Base-by-base conservation (phyloP, 1,284 basidiomycete genomes). In the Tilletia indica region DNA sequence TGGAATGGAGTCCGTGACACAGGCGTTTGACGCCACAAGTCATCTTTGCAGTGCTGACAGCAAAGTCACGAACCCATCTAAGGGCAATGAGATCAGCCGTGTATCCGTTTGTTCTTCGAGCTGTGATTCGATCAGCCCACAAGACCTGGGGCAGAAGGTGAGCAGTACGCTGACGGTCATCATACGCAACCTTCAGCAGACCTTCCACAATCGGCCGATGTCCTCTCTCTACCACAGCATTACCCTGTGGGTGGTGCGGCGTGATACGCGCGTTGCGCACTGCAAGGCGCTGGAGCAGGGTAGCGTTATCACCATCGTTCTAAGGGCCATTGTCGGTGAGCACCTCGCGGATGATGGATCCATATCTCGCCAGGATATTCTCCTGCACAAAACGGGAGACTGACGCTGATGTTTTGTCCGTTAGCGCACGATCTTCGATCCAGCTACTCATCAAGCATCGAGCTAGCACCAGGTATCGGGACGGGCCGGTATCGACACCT, bases 101-200 rank as follows among this genome's bases (percentile, higher is more conserved):
- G 51, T 54, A 54, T n/a, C 51, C 51, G n/a, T 31, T 8, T 8
- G 19, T 54, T 16, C 5, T 4, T 16, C 51, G 51, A 4, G 16
- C 51, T n/a, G 51, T 54, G 51, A 54, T 54, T 4, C 51, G 51
- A 19, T 54, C 51, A 25, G 51, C 51, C 51, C 51, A 54, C 4
- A 54, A 19, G 4, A 54, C 16, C 31, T 54, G 51, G 16, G 51
- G 51, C 19, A 54, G 51, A 25, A n/a, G 31, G 4, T 16, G 19
- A 19, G 19, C 19, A 4, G 51, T 54, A 6, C 51, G 51, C 4
- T 6, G 4, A 6, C 51, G 51, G 16, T 54, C 51, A 54, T 54
- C 51, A 25, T 5, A 54, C 5, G 51, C 51, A 4, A 25, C 51
- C 4, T 4, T 54, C 6, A 54, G 51, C 51, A 54, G 16, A 4